Percentiles rank a stretch among this genome's conserved stretches.
Evolutionary conservation across 2,329 filamentous ascomycete species (phyloP).

Genomic region (Ophiostoma sp.): DNA sequence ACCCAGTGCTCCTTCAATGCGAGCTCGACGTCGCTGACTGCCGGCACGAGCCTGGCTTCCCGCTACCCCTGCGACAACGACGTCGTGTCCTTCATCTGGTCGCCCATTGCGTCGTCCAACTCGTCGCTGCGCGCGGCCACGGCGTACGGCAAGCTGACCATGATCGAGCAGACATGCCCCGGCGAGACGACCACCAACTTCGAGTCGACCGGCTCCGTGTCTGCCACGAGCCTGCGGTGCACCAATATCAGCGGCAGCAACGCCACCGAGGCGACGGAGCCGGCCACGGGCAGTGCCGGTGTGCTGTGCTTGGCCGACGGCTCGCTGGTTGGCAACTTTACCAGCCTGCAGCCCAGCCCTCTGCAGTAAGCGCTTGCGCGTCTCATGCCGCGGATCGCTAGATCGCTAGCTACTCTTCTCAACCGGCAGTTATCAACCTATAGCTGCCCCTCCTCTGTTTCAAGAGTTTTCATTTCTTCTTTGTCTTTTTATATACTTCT

Average conservation of each 20-base stretch:
- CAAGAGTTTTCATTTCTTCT: not conserved
- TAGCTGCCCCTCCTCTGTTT: not conserved
- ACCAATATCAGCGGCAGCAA: constrained; percentile 1
- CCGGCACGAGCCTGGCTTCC: constrained; percentile 32
- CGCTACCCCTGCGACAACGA: constrained; percentile 43
- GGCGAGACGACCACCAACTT: constrained; percentile 25
- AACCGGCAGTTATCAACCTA: not conserved
- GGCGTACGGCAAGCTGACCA: constrained; percentile 34
- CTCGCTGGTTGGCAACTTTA: constrained; percentile 24
- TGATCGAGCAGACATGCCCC: constrained; percentile 45
- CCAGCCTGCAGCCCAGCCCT: constrained; percentile 27
- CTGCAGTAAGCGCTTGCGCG: constrained; percentile 7
- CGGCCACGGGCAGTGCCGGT: constrained; percentile 19
- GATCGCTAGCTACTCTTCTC: not conserved
- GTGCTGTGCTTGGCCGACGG: constrained; percentile 18
- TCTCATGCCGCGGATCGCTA: not conserved
- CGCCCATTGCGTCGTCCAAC: constrained; percentile 19
- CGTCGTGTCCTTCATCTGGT: constrained; percentile 43
- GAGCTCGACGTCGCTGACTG: constrained; percentile 36
- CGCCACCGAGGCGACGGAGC: constrained; percentile 11
- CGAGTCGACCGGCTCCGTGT: constrained; percentile 26
- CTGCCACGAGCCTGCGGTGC: constrained; percentile 21
- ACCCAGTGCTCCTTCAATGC: constrained; percentile 43
- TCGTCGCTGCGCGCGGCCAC: not conserved
- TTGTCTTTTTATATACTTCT: not conserved